These are phyloP conservation scores for Actinomucor elegans DNA, from an alignment of 371 early-diverging fungal genomes.

Conservation along the genomic window DNA sequence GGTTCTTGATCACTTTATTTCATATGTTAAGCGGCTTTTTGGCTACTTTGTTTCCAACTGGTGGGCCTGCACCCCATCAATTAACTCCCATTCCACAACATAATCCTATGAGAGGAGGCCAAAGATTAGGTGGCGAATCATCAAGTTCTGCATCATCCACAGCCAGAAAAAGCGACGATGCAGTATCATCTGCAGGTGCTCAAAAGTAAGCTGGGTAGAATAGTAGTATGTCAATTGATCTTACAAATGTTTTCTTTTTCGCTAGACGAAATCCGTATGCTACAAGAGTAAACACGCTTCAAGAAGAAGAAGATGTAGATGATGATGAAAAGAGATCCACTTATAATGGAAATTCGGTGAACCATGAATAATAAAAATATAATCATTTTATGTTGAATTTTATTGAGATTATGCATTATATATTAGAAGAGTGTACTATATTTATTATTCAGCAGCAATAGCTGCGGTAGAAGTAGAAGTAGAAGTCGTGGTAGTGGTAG, in stretches of 20 bases:
- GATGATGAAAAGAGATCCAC: constrained; percentile 24
- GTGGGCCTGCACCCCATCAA: not conserved
- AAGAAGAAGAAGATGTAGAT: constrained; percentile 7
- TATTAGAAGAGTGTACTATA: not conserved
- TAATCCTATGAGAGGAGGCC: constrained; percentile 22
- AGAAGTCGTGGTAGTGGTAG: not conserved
- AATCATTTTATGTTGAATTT: not conserved
- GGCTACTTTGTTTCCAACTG: constrained; percentile 26
- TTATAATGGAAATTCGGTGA: constrained; percentile 52
- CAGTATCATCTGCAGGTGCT: constrained; percentile 5
- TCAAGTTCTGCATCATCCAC: not conserved
- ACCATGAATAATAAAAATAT: constrained; percentile 44
- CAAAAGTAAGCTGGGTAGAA: constrained; percentile 9
- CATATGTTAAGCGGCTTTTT: constrained; percentile 8
- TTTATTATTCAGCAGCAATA: not conserved
- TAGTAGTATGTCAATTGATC: no score
- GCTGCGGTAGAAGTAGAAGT: not conserved
- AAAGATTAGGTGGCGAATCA: constrained; percentile 20
- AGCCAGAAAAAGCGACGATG: not conserved
- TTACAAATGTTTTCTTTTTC: not conserved
- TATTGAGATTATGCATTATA: not conserved
- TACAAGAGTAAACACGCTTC: constrained; percentile 29
- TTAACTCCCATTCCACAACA: not conserved
- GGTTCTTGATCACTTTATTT: constrained; percentile 24
- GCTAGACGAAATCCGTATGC: constrained; percentile 23